These are phyloP conservation scores for Mycena sp. DNA, from an alignment of 1,284 basidiomycete species.

Conservation along the genomic window DNA sequence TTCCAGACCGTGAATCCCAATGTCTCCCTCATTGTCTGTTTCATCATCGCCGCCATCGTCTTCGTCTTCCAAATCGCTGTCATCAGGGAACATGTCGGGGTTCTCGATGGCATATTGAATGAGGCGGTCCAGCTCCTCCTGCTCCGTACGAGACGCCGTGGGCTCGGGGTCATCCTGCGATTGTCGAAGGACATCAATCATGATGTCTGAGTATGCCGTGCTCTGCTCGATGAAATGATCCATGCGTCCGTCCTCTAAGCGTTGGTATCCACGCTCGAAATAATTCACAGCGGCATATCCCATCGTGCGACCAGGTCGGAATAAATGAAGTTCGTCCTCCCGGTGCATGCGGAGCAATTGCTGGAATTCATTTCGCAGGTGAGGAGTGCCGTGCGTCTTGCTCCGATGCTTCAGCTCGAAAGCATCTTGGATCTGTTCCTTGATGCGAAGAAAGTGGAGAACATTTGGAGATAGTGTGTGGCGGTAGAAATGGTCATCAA, in stretches of 20 bases:
- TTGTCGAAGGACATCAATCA: slow-evolving; percentile 4
- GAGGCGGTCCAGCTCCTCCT: not conserved
- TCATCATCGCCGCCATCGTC: not conserved
- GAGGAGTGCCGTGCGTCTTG: not conserved
- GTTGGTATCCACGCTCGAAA: slow-evolving; percentile 1
- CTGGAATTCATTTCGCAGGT: slow-evolving; percentile 11
- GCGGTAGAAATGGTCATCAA: not conserved
- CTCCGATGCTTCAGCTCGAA: slow-evolving; percentile 4
- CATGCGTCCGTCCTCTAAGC: slow-evolving; percentile 2
- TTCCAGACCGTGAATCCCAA: not conserved
- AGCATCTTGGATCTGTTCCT: not conserved
- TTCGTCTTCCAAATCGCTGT: not conserved
- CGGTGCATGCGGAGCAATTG: not conserved
- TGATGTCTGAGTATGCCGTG: slow-evolving; percentile 14
- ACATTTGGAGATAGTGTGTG: slow-evolving; percentile 8
- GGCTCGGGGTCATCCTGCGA: not conserved
- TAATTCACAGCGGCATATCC: not conserved
- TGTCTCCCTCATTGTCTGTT: not conserved
- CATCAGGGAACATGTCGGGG: not conserved
- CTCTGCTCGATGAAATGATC: slow-evolving; percentile 1
- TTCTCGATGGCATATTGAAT: slow-evolving; percentile 3
- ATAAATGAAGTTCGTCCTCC: slow-evolving; percentile 12
- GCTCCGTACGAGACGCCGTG: not conserved
- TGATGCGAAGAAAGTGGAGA: slow-evolving; percentile 1
- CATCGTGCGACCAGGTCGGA: too few species aligned